These are phyloP conservation scores for Gigaspora rosea DNA, from an alignment of 192 early-diverging fungal genomes.

Conservation along the genomic window DNA sequence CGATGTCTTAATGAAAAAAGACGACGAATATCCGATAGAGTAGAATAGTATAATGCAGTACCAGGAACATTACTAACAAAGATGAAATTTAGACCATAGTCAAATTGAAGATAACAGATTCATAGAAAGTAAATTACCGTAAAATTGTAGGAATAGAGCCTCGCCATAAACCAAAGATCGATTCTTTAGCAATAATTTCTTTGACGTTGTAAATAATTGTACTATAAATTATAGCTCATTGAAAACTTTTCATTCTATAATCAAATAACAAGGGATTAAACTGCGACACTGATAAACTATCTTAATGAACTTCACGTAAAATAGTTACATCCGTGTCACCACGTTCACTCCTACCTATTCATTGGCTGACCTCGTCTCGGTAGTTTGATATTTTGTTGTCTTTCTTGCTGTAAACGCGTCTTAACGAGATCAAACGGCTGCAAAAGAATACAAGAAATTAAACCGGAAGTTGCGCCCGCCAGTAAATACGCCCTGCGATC, in stretches of 20 bases:
- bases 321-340: background rate
- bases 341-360: slow-evolving; percentile 45
- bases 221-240: slow-evolving; percentile 31
- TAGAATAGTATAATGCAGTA: slow-evolving; percentile 70
- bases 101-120: background rate
- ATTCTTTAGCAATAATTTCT: slow-evolving; percentile 60
- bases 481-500: slow-evolving; percentile 55
- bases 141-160: slow-evolving; percentile 74
- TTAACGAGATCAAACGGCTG: slow-evolving; percentile 92
- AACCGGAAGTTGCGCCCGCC: slow-evolving; percentile 77
- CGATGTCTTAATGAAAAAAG: slow-evolving; percentile 47
- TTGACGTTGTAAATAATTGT: slow-evolving; percentile 58
- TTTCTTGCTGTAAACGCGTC: slow-evolving; percentile 74
- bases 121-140: slow-evolving; percentile 43
- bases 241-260: background rate
- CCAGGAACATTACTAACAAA: slow-evolving; percentile 66
- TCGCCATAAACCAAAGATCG: slow-evolving; percentile 74
- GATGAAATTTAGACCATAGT: too few species aligned
- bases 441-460: slow-evolving; percentile 74
- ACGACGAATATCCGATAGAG: slow-evolving; percentile 63
- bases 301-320: background rate
- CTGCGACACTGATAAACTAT: background rate
- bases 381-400: slow-evolving; percentile 52
- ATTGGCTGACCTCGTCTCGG: slow-evolving; percentile 40
- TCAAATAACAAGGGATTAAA: background rate